phyloP scores from a whole-genome alignment of 306 rosid genomes.

The Psophocarpus tetragonolobus region DNA sequence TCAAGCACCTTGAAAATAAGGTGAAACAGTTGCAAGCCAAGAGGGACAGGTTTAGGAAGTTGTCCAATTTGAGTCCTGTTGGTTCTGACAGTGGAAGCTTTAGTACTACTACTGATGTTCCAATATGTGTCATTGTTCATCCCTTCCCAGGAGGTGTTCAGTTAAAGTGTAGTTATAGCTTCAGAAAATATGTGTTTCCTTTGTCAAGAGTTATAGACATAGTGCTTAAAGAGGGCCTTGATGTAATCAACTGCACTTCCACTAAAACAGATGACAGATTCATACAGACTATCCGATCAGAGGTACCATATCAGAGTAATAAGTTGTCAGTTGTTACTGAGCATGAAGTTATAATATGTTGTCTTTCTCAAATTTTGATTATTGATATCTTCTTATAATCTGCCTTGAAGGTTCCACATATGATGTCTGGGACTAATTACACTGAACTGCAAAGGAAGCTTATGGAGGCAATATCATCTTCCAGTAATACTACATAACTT shows the following conservation, averaged over 20 bases:
- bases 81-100: conserved; percentile 30
- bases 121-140: conserved; percentile 32
- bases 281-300: conserved; percentile 43
- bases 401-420: conserved; percentile 40
- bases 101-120: background rate
- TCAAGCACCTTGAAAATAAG: conserved; percentile 43
- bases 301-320: conserved; percentile 41
- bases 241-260: conserved; percentile 43
- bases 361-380: background rate
- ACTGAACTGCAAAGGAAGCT: conserved; percentile 54
- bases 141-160: conserved; percentile 45
- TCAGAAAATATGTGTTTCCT: conserved; percentile 22
- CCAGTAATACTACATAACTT: conserved; percentile 25
- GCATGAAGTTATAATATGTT: background rate
- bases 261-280: conserved; percentile 39
- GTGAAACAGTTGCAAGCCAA: conserved; percentile 37
- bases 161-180: conserved; percentile 42
- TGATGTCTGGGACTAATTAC: conserved; percentile 15
- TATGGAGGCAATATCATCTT: conserved; percentile 36
- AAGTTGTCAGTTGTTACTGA: background rate
- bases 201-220: conserved; percentile 43
- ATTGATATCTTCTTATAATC: background rate
- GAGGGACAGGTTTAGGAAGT: conserved; percentile 44
- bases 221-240: conserved; percentile 47
- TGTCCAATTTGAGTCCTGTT: conserved; percentile 17